Conservation (phyloP, 1,284 basidiomycete species). For the Fomitopsis schrenkii region DNA sequence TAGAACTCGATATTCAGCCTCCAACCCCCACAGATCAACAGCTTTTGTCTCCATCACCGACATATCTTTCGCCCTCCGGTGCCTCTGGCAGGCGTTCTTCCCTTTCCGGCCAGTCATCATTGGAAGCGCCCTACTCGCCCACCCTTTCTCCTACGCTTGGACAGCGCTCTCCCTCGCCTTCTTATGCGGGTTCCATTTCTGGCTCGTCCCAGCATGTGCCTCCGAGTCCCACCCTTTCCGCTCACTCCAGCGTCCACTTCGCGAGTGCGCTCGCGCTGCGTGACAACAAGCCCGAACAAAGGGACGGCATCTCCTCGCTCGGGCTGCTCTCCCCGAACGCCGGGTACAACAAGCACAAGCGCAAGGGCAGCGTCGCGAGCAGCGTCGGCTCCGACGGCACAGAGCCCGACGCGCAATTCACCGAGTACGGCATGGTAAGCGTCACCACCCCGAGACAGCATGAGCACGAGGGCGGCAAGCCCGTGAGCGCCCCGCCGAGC, state of each 20-base stretch:
- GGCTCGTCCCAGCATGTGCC: constrained; percentile 38
- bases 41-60: constrained; percentile 7
- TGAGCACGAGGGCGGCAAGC: constrained; percentile 20
- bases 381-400: constrained; percentile 36
- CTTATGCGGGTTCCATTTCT: constrained; percentile 34
- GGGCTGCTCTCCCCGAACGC: constrained; percentile 46
- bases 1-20: background rate
- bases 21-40: constrained; percentile 3
- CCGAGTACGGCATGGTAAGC: constrained; percentile 12
- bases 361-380: constrained; percentile 46
- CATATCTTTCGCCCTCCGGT: constrained; percentile 14
- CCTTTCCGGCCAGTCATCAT: constrained; percentile 10
- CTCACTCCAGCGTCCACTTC: constrained; percentile 56
- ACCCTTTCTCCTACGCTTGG: constrained; percentile 16
- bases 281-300: constrained; percentile 66
- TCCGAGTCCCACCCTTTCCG: constrained; percentile 71
- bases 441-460: constrained; percentile 23
- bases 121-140: constrained; percentile 17
- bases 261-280: constrained; percentile 58
- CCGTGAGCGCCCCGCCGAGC: constrained; percentile 24
- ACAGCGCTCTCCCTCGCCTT: constrained; percentile 21
- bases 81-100: constrained; percentile 11
- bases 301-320: constrained; percentile 51
- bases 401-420: constrained; percentile 30
- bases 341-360: constrained; percentile 34